Conservation (phyloP, 495 filamentous ascomycete species). For the Podospora didyma region DNA sequence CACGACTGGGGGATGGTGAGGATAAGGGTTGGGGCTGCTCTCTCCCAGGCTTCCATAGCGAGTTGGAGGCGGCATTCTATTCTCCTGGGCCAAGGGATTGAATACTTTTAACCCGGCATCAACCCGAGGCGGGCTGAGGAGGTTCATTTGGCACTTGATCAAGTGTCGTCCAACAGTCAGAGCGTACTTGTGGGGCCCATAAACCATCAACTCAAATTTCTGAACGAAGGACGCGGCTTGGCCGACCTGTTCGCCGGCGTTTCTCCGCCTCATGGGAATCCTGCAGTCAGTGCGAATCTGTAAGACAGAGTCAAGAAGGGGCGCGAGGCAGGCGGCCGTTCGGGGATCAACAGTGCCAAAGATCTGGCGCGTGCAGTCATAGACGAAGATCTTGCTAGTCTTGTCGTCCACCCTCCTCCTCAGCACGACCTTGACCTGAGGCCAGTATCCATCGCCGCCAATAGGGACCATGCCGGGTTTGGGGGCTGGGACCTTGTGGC, state of each 20-base stretch:
- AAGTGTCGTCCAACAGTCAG: constrained; percentile 61
- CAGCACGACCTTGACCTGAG: constrained; percentile 66
- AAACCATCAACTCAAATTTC: constrained; percentile 66
- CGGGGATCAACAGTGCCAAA: constrained; percentile 72
- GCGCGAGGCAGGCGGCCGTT: constrained; percentile 63
- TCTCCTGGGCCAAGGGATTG: constrained; percentile 57
- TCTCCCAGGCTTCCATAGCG: constrained; percentile 13
- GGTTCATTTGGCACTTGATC: constrained; percentile 57
- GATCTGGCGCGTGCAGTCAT: constrained; percentile 62
- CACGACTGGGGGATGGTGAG: constrained; percentile 23
- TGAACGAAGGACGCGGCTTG: constrained; percentile 51
- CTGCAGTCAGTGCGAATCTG: constrained; percentile 63
- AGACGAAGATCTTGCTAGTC: constrained; percentile 59
- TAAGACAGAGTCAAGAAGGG: constrained; percentile 61
- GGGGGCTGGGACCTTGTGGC: constrained; percentile 60
- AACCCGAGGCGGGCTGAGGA: constrained; percentile 58
- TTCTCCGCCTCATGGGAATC: constrained; percentile 57
- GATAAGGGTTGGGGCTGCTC: constrained; percentile 1
- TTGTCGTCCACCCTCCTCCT: constrained; percentile 48
- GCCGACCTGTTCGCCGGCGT: constrained; percentile 46
- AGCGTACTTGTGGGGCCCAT: constrained; percentile 68
- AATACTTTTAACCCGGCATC: constrained; percentile 61
- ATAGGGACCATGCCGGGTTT: constrained; percentile 53
- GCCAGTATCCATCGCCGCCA: constrained; percentile 57
- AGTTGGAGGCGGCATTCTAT: constrained; percentile 32